These are phyloP conservation scores for Candida nitratophila DNA, from an alignment of 805 yeast species.

Conservation along the genomic window DNA sequence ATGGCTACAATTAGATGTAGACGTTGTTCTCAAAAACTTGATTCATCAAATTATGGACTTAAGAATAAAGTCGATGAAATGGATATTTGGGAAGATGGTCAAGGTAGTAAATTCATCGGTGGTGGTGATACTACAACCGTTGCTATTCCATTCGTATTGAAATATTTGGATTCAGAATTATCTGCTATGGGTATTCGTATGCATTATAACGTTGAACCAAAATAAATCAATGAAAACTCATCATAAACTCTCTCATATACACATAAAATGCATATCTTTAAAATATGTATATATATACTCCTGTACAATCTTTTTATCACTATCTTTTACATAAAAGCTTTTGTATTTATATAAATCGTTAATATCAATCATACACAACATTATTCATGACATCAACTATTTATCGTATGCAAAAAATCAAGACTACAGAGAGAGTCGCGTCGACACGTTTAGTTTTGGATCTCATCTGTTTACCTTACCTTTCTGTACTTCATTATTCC, in stretches of 20 bases:
- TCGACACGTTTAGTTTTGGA: no score
- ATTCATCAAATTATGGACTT: conserved; percentile 39
- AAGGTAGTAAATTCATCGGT: conserved; percentile 84
- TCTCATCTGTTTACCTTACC: no score
- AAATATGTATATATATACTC: no score
- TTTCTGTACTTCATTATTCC: no score
- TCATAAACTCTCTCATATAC: not conserved
- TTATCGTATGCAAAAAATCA: no score
- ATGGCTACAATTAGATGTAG: conserved; percentile 78
- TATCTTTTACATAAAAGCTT: not conserved
- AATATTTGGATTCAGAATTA: conserved; percentile 89
- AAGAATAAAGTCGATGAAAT: conserved; percentile 52
- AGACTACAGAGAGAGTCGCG: no score
- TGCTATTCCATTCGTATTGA: conserved; percentile 93
- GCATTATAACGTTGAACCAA: conserved; percentile 79
- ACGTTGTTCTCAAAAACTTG: conserved; percentile 75
- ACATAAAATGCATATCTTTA: no score
- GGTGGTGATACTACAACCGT: conserved; percentile 93
- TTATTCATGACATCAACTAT: no score
- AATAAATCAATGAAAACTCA: conserved; percentile 12
- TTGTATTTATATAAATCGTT: not conserved
- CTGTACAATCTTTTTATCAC: not conserved
- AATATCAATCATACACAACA: no score
- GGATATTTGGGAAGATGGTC: conserved; percentile 96
- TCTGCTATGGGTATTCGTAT: conserved; percentile 97